These are phyloP conservation scores for Hylodesmum podocarpum DNA, from an alignment of 306 rosid genomes.

Conservation along the genomic window DNA sequence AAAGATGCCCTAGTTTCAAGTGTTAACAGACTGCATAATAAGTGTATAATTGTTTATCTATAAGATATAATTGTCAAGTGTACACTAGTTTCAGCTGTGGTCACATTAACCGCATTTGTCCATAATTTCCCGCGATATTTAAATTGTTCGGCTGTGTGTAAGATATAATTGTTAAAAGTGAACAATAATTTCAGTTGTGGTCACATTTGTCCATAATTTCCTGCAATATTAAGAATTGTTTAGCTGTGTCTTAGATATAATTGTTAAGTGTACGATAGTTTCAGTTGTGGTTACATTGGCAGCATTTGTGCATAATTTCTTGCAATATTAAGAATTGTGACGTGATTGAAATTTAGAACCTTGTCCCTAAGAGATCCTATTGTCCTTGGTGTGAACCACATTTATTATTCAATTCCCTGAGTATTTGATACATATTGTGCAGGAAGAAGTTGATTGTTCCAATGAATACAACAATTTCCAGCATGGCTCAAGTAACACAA, in stretches of 20 bases:
- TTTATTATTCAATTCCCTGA: neutral
- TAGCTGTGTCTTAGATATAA: too few relatives aligned
- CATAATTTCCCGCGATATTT: neutral
- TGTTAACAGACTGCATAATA: neutral
- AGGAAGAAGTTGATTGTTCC: slow-evolving; percentile 95
- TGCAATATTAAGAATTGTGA: neutral
- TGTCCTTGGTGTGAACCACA: neutral
- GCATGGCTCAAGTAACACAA: slow-evolving; percentile 74
- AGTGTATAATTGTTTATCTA: neutral
- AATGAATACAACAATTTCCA: slow-evolving; percentile 88
- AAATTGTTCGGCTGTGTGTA: neutral
- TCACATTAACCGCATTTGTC: neutral
- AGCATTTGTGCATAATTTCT: neutral
- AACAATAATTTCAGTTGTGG: neutral
- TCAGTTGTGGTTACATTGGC: neutral
- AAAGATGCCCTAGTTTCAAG: neutral
- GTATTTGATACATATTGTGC: slow-evolving; percentile 15
- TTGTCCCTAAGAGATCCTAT: neutral
- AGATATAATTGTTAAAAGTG: neutral
- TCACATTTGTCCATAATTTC: neutral
- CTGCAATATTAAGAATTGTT: neutral
- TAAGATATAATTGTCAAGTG: neutral
- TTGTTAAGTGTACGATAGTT: neutral
- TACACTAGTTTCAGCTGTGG: neutral
- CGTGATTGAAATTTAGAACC: neutral